These are phyloP conservation scores for Leccinum longicurvipes DNA, from an alignment of 768 basidiomycete genomes.

Conservation along the genomic window DNA sequence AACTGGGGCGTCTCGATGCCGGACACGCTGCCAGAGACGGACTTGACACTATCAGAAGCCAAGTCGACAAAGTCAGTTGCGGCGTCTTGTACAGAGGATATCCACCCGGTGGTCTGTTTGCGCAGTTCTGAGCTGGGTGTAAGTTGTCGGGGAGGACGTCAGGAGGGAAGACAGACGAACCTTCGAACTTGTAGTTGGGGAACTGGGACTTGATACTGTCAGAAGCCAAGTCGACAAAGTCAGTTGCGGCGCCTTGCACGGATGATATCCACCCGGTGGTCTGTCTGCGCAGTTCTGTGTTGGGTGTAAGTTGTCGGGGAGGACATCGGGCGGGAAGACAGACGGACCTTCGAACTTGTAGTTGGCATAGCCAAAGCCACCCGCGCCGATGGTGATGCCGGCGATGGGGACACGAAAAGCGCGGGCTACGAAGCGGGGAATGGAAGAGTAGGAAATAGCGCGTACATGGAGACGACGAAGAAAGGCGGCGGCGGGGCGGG, in stretches of 20 bases:
- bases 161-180: too few species aligned
- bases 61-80: slow-evolving; percentile 60
- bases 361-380: slow-evolving; percentile 90
- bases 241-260: slow-evolving; percentile 59
- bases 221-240: slow-evolving; percentile 68
- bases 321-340: not conserved
- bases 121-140: slow-evolving; percentile 54
- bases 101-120: slow-evolving; percentile 65
- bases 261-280: slow-evolving; percentile 64
- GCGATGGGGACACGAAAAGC: slow-evolving; percentile 89
- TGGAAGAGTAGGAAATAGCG: slow-evolving; percentile 80
- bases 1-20: slow-evolving; percentile 60
- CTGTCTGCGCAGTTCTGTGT: slow-evolving; percentile 68
- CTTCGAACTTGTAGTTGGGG: too few species aligned
- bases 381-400: slow-evolving; percentile 85
- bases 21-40: slow-evolving; percentile 56
- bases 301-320: not conserved
- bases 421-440: slow-evolving; percentile 83
- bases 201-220: slow-evolving; percentile 61
- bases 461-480: slow-evolving; percentile 71
- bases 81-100: slow-evolving; percentile 61
- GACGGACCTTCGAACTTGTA: slow-evolving; percentile 91
- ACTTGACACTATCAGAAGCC: slow-evolving; percentile 66
- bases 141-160: not conserved
- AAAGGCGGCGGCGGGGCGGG: slow-evolving; percentile 33